phyloP scores from a whole-genome alignment of 1,139 yeast genomes.

The Hyphopichia khmerensis region DNA sequence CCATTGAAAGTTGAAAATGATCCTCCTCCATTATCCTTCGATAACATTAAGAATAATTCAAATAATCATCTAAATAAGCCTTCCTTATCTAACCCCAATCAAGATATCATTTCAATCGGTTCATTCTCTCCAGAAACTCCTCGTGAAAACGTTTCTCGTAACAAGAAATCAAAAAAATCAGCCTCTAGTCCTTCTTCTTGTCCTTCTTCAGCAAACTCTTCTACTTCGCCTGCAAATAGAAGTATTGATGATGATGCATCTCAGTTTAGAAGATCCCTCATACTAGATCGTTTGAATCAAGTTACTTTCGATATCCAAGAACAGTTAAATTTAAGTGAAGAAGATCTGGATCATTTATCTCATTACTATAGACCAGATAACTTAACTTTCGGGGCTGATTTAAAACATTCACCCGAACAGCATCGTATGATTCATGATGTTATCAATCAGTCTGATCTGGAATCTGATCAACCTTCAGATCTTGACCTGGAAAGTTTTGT shows the following conservation, averaged over 20 bases:
- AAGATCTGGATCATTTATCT: conserved; percentile 9
- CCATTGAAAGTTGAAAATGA: too few species aligned
- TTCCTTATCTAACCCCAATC: not conserved
- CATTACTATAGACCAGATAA: conserved; percentile 1
- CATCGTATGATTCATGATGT: not conserved
- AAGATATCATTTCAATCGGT: conserved; percentile 29
- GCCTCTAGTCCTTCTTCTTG: not conserved
- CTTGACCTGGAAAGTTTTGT: conserved; percentile 1
- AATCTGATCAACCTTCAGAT: conserved; percentile 1
- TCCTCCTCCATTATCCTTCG: too few species aligned
- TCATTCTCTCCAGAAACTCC: conserved; percentile 41
- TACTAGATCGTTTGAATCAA: conserved; percentile 39
- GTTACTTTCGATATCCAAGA: conserved; percentile 43
- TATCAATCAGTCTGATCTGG: not conserved
- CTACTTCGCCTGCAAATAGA: not conserved
- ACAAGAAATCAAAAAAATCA: not conserved
- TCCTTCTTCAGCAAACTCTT: not conserved
- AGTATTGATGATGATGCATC: conserved; percentile 3
- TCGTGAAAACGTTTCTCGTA: not conserved
- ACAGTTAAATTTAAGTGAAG: conserved; percentile 24
- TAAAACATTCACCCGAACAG: conserved; percentile 3
- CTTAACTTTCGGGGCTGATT: conserved; percentile 4
- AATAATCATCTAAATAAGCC: conserved; percentile 1
- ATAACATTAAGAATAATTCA: not conserved
- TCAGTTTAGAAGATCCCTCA: conserved; percentile 34